Conservation (phyloP, 345 rosid genomes). For the Reutealis trisperma region DNA sequence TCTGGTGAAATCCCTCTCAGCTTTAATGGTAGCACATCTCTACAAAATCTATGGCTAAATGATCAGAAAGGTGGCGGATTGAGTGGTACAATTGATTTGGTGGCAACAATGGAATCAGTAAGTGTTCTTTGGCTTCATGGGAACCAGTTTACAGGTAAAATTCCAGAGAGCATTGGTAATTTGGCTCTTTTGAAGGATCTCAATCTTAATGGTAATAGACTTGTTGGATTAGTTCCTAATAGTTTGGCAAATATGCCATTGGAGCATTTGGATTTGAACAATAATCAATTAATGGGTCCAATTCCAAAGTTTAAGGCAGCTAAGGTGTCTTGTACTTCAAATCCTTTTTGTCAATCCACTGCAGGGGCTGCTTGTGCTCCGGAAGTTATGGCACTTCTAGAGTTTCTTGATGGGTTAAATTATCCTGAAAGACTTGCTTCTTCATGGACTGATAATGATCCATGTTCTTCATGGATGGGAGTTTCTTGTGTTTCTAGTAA, state of each 20-base stretch:
- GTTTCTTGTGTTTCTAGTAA: slow-evolving; percentile 36
- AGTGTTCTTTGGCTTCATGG: slow-evolving; percentile 78
- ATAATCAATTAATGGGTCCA: slow-evolving; percentile 75
- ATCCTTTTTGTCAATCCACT: slow-evolving; percentile 53
- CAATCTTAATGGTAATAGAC: slow-evolving; percentile 53
- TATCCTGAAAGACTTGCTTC: slow-evolving; percentile 55
- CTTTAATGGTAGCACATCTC: slow-evolving; percentile 37
- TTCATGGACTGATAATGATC: slow-evolving; percentile 66
- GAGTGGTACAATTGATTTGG: slow-evolving; percentile 58
- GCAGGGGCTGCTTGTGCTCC: slow-evolving; percentile 53
- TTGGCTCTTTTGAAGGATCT: slow-evolving; percentile 55
- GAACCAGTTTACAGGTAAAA: slow-evolving; percentile 64
- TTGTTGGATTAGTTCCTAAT: slow-evolving; percentile 64
- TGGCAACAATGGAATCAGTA: slow-evolving; percentile 52
- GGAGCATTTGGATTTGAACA: slow-evolving; percentile 58
- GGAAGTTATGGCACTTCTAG: slow-evolving; percentile 62
- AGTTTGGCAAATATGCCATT: slow-evolving; percentile 50
- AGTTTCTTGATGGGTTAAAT: slow-evolving; percentile 57
- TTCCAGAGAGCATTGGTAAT: slow-evolving; percentile 59
- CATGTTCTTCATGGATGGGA: slow-evolving; percentile 68
- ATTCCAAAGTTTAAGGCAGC: slow-evolving; percentile 53
- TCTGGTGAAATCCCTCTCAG: slow-evolving; percentile 58
- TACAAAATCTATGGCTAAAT: slow-evolving; percentile 66
- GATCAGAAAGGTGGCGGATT: slow-evolving; percentile 54
- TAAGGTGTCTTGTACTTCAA: slow-evolving; percentile 39